Conservation (phyloP, 2,329 filamentous ascomycete genomes). For the Arthrobotrys megalospora region DNA sequence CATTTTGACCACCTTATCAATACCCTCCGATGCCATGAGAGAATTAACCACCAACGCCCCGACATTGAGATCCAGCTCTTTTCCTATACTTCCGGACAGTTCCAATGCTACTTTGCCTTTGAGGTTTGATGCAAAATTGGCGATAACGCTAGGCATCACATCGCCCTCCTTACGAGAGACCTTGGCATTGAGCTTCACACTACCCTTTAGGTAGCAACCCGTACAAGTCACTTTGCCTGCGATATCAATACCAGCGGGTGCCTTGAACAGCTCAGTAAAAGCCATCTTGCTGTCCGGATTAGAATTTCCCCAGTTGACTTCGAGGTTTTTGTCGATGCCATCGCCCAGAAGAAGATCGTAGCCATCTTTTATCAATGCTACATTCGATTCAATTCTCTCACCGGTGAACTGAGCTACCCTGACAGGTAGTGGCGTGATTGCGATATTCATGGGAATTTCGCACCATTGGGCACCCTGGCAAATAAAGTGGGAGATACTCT, state of each 20-base stretch:
- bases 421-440: no score
- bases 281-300: background rate
- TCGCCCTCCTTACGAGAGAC: background rate
- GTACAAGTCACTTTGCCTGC: background rate
- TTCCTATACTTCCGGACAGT: background rate
- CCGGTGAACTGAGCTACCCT: no score
- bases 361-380: no score
- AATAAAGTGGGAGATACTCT: no score
- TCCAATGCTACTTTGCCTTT: background rate
- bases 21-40: background rate
- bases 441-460: no score
- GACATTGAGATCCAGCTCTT: background rate
- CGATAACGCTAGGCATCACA: background rate
- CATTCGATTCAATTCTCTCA: no score
- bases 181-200: background rate
- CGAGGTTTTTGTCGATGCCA: background rate
- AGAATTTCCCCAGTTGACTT: background rate
- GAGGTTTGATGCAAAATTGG: background rate
- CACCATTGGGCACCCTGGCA: no score
- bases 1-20: background rate
- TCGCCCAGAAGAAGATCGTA: background rate
- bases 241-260: background rate
- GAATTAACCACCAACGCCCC: background rate
- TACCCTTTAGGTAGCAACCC: background rate
- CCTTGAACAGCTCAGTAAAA: background rate